Conservation (phyloP, 495 filamentous ascomycete species). For the Cercophora sp. region DNA sequence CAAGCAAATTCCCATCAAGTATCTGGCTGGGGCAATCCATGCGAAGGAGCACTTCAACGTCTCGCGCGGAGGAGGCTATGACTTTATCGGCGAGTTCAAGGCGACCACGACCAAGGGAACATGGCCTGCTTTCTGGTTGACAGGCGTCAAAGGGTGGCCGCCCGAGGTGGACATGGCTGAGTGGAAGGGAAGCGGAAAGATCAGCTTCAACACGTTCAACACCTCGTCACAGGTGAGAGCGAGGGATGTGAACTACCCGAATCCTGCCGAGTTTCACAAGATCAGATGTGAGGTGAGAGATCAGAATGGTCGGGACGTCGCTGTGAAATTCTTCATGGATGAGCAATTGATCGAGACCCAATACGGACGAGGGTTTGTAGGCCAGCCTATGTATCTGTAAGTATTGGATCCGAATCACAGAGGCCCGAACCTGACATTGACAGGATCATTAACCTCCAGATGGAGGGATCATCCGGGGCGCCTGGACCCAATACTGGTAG, state of each 20-base stretch:
- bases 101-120: constrained; percentile 50
- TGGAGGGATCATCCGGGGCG: constrained; percentile 48
- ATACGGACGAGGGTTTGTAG: constrained; percentile 46
- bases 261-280: constrained; percentile 44
- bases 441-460: constrained; percentile 47
- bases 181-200: constrained; percentile 60
- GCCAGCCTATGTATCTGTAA: constrained; percentile 46
- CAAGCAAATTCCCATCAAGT: constrained; percentile 48
- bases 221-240: constrained; percentile 45
- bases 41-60: constrained; percentile 48
- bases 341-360: constrained; percentile 47
- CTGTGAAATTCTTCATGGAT: constrained; percentile 53
- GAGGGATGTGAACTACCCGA: constrained; percentile 47
- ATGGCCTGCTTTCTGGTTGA: constrained; percentile 63
- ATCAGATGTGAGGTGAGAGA: constrained; percentile 50
- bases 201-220: constrained; percentile 61
- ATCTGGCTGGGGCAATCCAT: constrained; percentile 48
- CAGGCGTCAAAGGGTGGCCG: constrained; percentile 58
- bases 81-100: constrained; percentile 50
- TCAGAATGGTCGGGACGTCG: constrained; percentile 50
- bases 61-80: constrained; percentile 45
- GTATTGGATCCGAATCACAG: constrained; percentile 13
- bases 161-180: constrained; percentile 60
- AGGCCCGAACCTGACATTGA: not conserved
- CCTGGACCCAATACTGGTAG: constrained; percentile 40